Base-by-base conservation (phyloP, 768 basidiomycete genomes). In the Phanerochaete carnosa region DNA sequence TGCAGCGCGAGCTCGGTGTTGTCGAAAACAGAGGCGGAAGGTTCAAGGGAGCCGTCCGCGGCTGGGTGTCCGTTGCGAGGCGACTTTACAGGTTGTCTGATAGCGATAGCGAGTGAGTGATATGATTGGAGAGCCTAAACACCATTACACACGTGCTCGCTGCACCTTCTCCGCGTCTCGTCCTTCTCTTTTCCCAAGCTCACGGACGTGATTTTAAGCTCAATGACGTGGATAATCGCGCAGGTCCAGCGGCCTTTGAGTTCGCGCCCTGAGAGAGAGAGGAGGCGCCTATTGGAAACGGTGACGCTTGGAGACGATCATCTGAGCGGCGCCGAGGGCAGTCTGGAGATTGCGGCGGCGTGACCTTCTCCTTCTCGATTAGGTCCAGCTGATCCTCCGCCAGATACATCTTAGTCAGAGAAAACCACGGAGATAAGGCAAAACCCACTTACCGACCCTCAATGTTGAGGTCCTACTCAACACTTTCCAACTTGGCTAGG, bases 141-240 rank as follows among this genome's bases (percentile, higher is more conserved):
- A 52, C 45, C 39, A 33, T 15, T 23, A 49, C 78, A 62, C 57
- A 90, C 93, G 84, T 96, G 93, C 69, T 95, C 94, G 56, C 92
- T 90, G 71, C 94, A 95, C 64, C 93, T 81, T 63, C 91, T 84
- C 59, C 87, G 86, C 28, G 88, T 45, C 62, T 95, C 94, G 61
- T 92, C 78, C 74, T 92, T 94, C 74, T 95, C 94, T 73, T 86
- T n/a, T 92, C 76, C 95, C 94, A 22, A 95, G 74, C 61, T 94
- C 93, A 64, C 89, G 87, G 45, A 93, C 82, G 73, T 95, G 90
- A 19, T 79, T 73, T 60, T 93, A 79, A 55, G 56, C 77, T 79
- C 30, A 84, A 73, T 39, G 88, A 79, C 28, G 85, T 79, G 51
- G 82, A 67, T 7, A 76, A 72, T 65, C 89, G 84, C 23, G 86